Evolutionary conservation across 2,329 filamentous ascomycete genomes (phyloP), one percentile per base, ranked within the genome.

Genomic region (Madurella mycetomatis): DNA sequence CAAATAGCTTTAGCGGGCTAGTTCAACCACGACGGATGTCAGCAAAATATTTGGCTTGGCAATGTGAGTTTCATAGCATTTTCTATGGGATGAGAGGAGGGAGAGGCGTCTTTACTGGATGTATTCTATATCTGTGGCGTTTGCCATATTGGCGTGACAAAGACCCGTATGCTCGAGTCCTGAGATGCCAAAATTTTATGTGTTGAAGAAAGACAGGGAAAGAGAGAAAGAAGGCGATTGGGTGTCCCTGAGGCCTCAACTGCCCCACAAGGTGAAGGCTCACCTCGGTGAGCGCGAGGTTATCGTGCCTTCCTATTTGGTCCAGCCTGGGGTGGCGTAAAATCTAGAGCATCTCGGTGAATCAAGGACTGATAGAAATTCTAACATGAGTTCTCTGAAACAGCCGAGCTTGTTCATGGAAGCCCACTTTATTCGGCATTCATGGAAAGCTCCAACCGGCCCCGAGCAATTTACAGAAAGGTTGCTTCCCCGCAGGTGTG

Each of bases 1-100:
- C 78, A 61, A 86, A 85, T 47, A 86, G 73, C 61, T 79, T 80
- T 59, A 84, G 73, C 9, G 81, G 81, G 64, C 82, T 83, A 51
- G 13, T 47, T 30, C 50, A 30, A 34, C 25, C 25, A 7, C 25
- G 25, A 25, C 4, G 7, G 25, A 25, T 25, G 25, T 25, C 25
- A 25, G 25, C 7, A 3, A 25, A 3, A 25, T 7, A 25, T 7
- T 25, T 7, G 4, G 7, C 4, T 7, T 25, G 25, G 25, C 25
- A 25, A 4, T 4, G 25, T 7, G 25, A 25, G 25, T 25, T 25
- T 25, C 4, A 25, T 7, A 25, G 25, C 25, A 25, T 25, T 25
- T 25, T 25, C 25, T 7, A 13, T 7, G 12, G 16, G 30, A 31
- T 15, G 17, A 30, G 40, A 15, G 15, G 15, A 30, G 16, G 40